Evolutionary conservation across 257 asterid genomes (phyloP).

Genomic region (Solanum chmielewskii): DNA sequence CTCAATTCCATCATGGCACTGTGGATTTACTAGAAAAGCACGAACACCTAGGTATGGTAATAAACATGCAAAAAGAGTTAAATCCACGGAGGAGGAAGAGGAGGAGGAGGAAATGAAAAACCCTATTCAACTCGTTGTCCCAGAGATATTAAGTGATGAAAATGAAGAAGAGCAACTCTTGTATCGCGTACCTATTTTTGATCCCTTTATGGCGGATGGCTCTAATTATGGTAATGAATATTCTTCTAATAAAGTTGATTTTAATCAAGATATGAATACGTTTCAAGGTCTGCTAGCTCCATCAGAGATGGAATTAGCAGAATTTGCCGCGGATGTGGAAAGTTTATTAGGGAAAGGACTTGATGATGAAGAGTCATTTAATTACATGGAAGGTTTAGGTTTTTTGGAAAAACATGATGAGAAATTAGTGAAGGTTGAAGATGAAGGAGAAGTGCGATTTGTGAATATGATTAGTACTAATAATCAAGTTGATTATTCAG

Average conservation of each 20-base stretch:
- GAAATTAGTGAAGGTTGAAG: slow-evolving; percentile 37
- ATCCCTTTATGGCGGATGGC: slow-evolving; percentile 37
- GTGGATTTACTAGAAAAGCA: slow-evolving; percentile 57
- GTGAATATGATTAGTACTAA: not conserved
- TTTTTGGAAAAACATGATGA: slow-evolving; percentile 1
- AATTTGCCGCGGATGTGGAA: slow-evolving; percentile 77
- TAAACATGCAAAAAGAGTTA: not conserved
- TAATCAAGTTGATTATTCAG: not conserved
- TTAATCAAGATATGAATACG: slow-evolving; percentile 3
- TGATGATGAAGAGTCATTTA: slow-evolving; percentile 34
- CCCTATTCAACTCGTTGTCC: slow-evolving; percentile 33
- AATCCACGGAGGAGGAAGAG: not conserved
- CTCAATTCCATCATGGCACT: slow-evolving; percentile 38
- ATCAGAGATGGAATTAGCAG: slow-evolving; percentile 67
- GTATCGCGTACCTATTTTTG: slow-evolving; percentile 59
- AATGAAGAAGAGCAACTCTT: slow-evolving; percentile 61
- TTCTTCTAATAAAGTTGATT: not conserved
- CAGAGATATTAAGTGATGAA: slow-evolving; percentile 50
- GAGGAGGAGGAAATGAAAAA: not conserved
- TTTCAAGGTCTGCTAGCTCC: slow-evolving; percentile 30
- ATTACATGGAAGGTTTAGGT: slow-evolving; percentile 59
- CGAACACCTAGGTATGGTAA: slow-evolving; percentile 54
- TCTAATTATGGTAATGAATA: slow-evolving; percentile 11
- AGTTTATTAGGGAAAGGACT: slow-evolving; percentile 64
- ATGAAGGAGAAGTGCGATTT: slow-evolving; percentile 15